These are phyloP conservation scores for Blastobotrys ciferrii DNA, from an alignment of 1,139 yeast species.

Conservation along the genomic window DNA sequence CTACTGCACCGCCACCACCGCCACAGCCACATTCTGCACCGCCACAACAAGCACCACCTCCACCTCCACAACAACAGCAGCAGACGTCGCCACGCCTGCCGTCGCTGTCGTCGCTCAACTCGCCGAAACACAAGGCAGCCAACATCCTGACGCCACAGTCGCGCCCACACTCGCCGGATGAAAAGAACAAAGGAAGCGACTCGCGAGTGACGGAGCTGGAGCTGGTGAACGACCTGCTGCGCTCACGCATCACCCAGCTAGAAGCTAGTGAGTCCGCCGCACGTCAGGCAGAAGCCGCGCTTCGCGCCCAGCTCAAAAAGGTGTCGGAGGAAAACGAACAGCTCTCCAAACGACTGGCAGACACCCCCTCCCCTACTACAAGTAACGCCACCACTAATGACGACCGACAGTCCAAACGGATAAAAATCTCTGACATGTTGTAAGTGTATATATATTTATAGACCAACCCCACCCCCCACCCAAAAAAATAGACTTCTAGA, in stretches of 20 bases:
- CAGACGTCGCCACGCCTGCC: constrained; percentile 15
- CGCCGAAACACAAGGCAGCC: constrained; percentile 18
- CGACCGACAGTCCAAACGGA: constrained; percentile 22
- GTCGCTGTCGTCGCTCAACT: constrained; percentile 15
- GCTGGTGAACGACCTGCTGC: constrained; percentile 79
- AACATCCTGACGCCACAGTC: constrained; percentile 33
- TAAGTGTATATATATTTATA: constrained; percentile 12
- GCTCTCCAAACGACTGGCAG: constrained; percentile 18
- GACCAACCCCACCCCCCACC: neutral
- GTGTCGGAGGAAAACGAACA: constrained; percentile 23
- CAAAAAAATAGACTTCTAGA: too few relatives aligned
- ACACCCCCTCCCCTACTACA: constrained; percentile 9
- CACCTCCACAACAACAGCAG: neutral
- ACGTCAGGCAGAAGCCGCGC: constrained; percentile 28
- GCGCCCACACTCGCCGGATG: constrained; percentile 27
- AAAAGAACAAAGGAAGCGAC: neutral
- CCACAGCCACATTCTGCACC: too few relatives aligned
- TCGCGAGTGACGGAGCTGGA: constrained; percentile 63
- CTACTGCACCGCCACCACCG: too few relatives aligned
- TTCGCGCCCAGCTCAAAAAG: constrained; percentile 27
- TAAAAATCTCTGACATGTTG: constrained; percentile 26
- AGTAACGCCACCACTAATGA: constrained; percentile 9
- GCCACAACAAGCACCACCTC: too few relatives aligned
- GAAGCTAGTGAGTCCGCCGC: constrained; percentile 60
- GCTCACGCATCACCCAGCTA: constrained; percentile 74